phyloP scores from a whole-genome alignment of 257 asterid genomes.

The Solanum peruvianum region DNA sequence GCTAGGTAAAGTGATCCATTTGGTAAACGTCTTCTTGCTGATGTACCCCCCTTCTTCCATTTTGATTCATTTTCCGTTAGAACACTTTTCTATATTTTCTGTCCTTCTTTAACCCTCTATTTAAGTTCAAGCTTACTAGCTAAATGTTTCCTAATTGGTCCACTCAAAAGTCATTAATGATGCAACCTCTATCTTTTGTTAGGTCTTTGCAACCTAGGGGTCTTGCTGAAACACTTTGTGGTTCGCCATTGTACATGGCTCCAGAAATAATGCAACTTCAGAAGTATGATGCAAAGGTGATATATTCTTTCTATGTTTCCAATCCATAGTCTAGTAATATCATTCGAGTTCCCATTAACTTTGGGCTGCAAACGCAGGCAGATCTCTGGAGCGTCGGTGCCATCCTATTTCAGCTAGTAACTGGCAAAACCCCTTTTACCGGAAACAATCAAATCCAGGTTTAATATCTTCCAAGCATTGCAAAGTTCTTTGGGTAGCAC shows the following conservation, averaged over 20 bases:
- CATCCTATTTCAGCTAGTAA: slow-evolving; percentile 78
- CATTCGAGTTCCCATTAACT: slow-evolving; percentile 11
- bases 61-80: background rate
- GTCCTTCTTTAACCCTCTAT: background rate
- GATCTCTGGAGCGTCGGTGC: slow-evolving; percentile 97
- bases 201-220: slow-evolving; percentile 73
- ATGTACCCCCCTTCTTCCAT: background rate
- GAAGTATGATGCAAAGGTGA: slow-evolving; percentile 91
- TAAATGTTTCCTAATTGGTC: background rate
- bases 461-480: background rate
- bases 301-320: slow-evolving; percentile 2
- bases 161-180: background rate
- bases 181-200: slow-evolving; percentile 9
- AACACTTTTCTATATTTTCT: background rate
- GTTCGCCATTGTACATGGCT: slow-evolving; percentile 97
- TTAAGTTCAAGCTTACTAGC: background rate
- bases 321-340: background rate
- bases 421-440: slow-evolving; percentile 77
- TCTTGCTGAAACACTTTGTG: slow-evolving; percentile 85
- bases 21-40: background rate
- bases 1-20: slow-evolving; percentile 50
- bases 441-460: slow-evolving; percentile 73
- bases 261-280: slow-evolving; percentile 86
- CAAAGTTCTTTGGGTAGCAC: background rate
- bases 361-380: slow-evolving; percentile 51